Percentiles rank a stretch among this genome's conserved stretches.
Conservation (phyloP, 768 basidiomycete species). For the Cantharellus cinnabarinus region DNA sequence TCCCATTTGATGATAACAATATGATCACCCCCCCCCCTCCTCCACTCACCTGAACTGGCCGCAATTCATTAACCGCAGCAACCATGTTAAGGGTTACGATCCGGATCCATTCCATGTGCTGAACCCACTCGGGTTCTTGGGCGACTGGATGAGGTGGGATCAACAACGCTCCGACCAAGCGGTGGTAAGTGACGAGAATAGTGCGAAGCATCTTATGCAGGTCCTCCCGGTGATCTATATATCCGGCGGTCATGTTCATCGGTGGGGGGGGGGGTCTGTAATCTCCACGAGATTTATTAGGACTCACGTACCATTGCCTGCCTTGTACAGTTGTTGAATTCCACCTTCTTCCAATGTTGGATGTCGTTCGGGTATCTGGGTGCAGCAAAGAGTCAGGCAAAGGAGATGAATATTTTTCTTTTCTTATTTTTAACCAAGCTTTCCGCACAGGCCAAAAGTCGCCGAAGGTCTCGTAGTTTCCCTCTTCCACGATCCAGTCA, state of each 20-base stretch:
- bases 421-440: too few species aligned
- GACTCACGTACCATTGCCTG: conserved; percentile 46
- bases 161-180: conserved; percentile 47
- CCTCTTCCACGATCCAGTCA: conserved; percentile 80
- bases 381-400: background rate
- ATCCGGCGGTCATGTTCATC: background rate
- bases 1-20: background rate
- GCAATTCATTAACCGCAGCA: conserved; percentile 73
- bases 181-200: conserved; percentile 60
- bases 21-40: background rate
- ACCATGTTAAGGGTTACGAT: conserved; percentile 71
- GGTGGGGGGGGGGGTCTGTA: background rate
- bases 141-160: conserved; percentile 24
- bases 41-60: conserved; percentile 54
- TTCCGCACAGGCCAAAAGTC: conserved; percentile 68
- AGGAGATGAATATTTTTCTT: too few species aligned
- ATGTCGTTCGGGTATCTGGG: conserved; percentile 61
- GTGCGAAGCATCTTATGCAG: conserved; percentile 52
- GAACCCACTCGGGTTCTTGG: conserved; percentile 44
- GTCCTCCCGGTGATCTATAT: conserved; percentile 54
- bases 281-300: too few species aligned
- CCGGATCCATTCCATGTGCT: conserved; percentile 62
- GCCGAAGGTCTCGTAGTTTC: conserved; percentile 66
- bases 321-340: conserved; percentile 60
- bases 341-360: conserved; percentile 68